These are phyloP conservation scores for Panaeolus papilionaceus DNA, from an alignment of 768 basidiomycete genomes.

Conservation along the genomic window DNA sequence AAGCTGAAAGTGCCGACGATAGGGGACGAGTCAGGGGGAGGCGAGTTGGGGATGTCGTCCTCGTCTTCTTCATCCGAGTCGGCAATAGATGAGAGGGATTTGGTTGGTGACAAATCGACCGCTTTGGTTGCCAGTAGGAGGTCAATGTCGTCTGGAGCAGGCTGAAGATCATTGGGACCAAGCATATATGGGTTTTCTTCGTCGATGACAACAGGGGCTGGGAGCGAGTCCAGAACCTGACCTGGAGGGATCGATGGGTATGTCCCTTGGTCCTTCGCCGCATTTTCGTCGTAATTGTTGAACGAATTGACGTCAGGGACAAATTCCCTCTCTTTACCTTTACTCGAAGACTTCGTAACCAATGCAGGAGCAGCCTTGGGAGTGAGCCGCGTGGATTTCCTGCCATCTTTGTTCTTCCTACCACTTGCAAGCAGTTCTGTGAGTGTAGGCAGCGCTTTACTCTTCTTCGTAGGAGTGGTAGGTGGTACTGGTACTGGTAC, in stretches of 20 bases:
- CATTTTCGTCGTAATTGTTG: conserved; percentile 7
- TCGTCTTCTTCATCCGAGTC: conserved; percentile 38
- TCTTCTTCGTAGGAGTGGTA: conserved; percentile 28
- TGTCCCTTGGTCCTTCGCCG: conserved; percentile 15
- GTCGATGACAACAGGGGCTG: conserved; percentile 20
- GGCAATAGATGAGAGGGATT: conserved; percentile 41
- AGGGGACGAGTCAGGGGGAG: conserved; percentile 1
- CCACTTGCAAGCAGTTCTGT: conserved; percentile 53
- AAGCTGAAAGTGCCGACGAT: conserved; percentile 5
- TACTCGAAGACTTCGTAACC: conserved; percentile 12
- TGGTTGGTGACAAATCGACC: conserved; percentile 36
- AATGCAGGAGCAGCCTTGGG: conserved; percentile 29
- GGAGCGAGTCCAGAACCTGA: conserved; percentile 13
- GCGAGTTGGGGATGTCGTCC: conserved; percentile 23
- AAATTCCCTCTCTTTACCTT: conserved; percentile 16
- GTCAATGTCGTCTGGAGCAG: conserved; percentile 1
- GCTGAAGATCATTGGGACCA: conserved; percentile 21
- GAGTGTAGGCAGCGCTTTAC: conserved; percentile 41
- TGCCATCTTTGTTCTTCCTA: conserved; percentile 30
- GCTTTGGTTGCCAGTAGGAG: conserved; percentile 15
- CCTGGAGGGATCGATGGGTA: neutral
- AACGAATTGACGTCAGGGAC: neutral
- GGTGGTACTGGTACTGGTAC: conserved; percentile 4
- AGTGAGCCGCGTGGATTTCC: neutral
- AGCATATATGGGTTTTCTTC: conserved; percentile 21